Evolutionary conservation across 371 early-diverging fungal genomes (phyloP), one percentile per base, ranked within the genome.

Genomic region (Paraphysoderma sedebokerense): DNA sequence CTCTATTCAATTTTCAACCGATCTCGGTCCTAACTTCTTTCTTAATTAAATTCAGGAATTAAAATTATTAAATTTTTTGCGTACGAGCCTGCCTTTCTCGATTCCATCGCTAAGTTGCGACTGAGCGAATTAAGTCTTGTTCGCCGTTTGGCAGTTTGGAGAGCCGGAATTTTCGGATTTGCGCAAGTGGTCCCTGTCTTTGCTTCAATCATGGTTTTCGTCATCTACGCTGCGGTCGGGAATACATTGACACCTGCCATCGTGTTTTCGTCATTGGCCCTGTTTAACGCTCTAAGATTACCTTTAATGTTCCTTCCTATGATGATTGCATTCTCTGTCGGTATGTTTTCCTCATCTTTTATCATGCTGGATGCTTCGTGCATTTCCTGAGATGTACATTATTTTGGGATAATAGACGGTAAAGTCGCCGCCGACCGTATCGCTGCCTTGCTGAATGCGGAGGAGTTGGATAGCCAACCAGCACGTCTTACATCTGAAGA

Each of bases 261-360:
- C 51, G 85, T 89, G 0, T 93, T 92, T 62, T 83, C 87, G 2
- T 72, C 90, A 19, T 70, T 97, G 50, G 67, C 92, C 0, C 69
- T 93, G 9, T 91, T 97, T 71, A 89, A 88, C 59, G 65, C 91
- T 51, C 68, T 97, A 17, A 85, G 82, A 54, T 86, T 86, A n/a
- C n/a, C n/a, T n/a, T 63, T 93, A 29, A 50, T 71, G 22, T 72
- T 82, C 46, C 79, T 91, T 26, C 85, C 89, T 0, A 65, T 48
- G 48, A 74, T 84, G 30, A 68, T 83, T 39, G 69, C 81, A 2
- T 68, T 79, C 1, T 57, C 71, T 7, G 72, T 91, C 15, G n/a
- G n/a, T n/a, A n/a, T n/a, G n/a, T n/a, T n/a, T n/a, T n/a, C n/a
- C n/a, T n/a, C n/a, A n/a, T n/a, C n/a, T n/a, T n/a, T n/a, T n/a